Evolutionary conservation across 805 yeast genomes (phyloP).

Genomic region (Lachancea sp.): DNA sequence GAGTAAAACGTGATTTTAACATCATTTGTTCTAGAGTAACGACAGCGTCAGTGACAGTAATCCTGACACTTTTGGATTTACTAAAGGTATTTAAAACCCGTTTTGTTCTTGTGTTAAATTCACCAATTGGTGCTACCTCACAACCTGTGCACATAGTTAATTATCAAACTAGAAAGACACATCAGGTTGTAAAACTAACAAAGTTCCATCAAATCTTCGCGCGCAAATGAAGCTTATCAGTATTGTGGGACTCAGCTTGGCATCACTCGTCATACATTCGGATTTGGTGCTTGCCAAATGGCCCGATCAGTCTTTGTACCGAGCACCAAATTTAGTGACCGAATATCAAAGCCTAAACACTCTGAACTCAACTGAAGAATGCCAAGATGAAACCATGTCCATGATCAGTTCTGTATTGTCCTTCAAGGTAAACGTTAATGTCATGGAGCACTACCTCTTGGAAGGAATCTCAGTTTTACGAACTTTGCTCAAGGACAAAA

Average conservation of each 20-base stretch:
- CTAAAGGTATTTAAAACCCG: neutral
- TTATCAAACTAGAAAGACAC: neutral
- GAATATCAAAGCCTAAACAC: neutral
- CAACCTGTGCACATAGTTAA: too few species aligned
- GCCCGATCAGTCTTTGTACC: conserved; percentile 6
- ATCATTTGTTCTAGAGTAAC: too few species aligned
- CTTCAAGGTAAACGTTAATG: conserved; percentile 4
- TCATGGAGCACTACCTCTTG: conserved; percentile 2
- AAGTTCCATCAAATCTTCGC: neutral
- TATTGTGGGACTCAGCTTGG: neutral
- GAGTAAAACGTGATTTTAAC: too few species aligned
- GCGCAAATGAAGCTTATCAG: neutral
- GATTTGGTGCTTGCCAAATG: conserved; percentile 1
- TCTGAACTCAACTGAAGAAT: conserved; percentile 1
- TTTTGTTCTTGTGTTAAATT: too few species aligned
- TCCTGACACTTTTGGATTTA: neutral
- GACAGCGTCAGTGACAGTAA: neutral
- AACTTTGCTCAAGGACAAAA: conserved; percentile 3
- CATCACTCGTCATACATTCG: neutral
- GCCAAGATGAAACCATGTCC: conserved; percentile 6
- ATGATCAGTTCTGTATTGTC: conserved; percentile 2
- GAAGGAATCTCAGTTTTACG: conserved; percentile 1
- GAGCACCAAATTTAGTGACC: neutral
- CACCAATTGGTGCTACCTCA: too few species aligned
- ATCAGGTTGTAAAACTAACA: too few species aligned